Base-by-base conservation (phyloP, 768 basidiomycete species). In the Mycena metata region DNA sequence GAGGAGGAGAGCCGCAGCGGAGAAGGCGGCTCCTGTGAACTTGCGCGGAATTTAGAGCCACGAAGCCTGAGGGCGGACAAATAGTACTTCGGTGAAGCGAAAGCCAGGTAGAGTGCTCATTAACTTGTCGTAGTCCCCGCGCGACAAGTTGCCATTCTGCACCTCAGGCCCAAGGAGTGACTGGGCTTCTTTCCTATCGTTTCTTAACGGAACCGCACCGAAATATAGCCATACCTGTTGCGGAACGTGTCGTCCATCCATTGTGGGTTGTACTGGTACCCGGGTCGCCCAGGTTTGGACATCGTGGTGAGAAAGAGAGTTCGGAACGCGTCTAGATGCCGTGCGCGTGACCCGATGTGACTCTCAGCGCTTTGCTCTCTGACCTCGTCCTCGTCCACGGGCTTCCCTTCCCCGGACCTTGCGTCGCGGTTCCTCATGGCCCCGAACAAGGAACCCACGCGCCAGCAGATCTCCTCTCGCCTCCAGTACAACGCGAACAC, bases 391-490 rank as follows among this genome's bases (percentile, higher is more conserved):
- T 15, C 39, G 39, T 36, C 15, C 39, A 39, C 15, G 2, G 10
- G 10, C 15, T 15, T 10, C 39, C 15, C 39, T 15, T 10, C 39
- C 39, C 39, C 39, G 39, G 39, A 2, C 39, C 39, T 39, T 10
- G 39, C 39, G 39, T 39, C 11, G 39, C 39, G 39, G 39, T 15
- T 39, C 39, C 39, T 10, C 23, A 85, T 85, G 84, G 77, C 82
- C 39, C 83, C 84, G 19, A 10, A 10, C 39, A 90, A 84, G 78
- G 92, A 94, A 75, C 91, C 88, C 10, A 92, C 88, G 19, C 83
- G 87, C 45, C 85, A 89, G 54, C 93, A 94, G 69, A 84, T 93
- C 47, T 94, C 92, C 11, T 89, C 91, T 3, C 84, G 88, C 46
- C 86, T 94, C 19, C 78, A 89, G 4, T 94, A 93, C 77, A 84